Base-by-base conservation (phyloP, 139 green algal genomes). In the Nannochloris sp. region DNA sequence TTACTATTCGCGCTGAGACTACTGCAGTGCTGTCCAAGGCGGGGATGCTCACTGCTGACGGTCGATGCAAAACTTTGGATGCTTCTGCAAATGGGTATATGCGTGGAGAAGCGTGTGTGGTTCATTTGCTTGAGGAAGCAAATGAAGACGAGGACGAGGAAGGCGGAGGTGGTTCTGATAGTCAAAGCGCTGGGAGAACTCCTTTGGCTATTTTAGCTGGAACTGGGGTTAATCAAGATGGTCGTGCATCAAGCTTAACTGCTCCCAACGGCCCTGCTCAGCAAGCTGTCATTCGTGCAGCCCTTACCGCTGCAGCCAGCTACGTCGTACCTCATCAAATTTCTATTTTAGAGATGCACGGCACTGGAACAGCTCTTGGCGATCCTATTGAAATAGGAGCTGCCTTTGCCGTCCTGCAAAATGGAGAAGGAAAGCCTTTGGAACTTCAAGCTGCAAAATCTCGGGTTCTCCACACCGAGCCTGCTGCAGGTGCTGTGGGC, bases 341-440 rank as follows among this genome's bases (percentile, higher is more conserved):
- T 13, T 8, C 35, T 12, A 31, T 33, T 2, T 55, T 93, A 64
- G 76, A 89, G 60, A 78, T 90, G 84, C 85, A 90, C 36, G 85
- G 85, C 36, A 89, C 85, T n/a, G 88, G 88, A 24, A 95, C 89
- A 2, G 53, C 78, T 1, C 78, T 95, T 23, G 84, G 90, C 8
- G 90, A 96, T 56, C 86, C 89, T 31, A 95, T 96, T 31, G 89
- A 95, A 73, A 61, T 92, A 0, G 87, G 90, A 9, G 90, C 87
- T 5, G 67, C 72, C 10, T 57, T 57, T 58, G 61, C 64, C 19
- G 64, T 79, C 37, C 64, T 76, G 37, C 47, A 64, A 32, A 42
- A 44, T n/a, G 25, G 9, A 27, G 24, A 10, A 4, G 10, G 6
- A 7, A n/a, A 42, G 29, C 80, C 82, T 0, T 65, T 93, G 10